A percentile compares a stretch with the other conserved stretches of the same genome.
Evolutionary conservation across 192 early-diverging fungal species (phyloP).

Genomic region (Podila clonocystis): DNA sequence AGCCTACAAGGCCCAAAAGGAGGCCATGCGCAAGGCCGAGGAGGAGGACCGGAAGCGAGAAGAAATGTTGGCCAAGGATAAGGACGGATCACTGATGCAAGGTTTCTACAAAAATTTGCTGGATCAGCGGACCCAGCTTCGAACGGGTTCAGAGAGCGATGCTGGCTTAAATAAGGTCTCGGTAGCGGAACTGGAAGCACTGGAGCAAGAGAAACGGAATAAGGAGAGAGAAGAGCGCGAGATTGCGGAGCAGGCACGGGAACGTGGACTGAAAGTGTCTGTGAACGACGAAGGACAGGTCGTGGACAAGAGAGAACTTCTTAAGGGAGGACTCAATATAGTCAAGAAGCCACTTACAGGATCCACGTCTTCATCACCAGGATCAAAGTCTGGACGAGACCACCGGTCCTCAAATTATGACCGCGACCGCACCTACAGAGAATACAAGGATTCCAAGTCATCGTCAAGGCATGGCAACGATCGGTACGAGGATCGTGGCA

Average conservation of each 20-base stretch:
- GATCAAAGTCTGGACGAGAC: conserved; percentile 21
- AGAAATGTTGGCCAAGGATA: conserved; percentile 68
- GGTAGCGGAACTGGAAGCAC: not conserved
- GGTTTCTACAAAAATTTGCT: conserved; percentile 72
- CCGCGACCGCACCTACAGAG: conserved; percentile 51
- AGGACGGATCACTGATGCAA: conserved; percentile 60
- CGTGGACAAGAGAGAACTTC: conserved; percentile 78
- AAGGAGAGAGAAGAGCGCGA: conserved; percentile 39
- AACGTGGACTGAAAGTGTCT: conserved; percentile 57
- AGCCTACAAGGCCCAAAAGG: conserved; percentile 62
- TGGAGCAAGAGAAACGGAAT: conserved; percentile 16
- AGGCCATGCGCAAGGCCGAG: conserved; percentile 55
- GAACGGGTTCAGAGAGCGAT: conserved; percentile 15
- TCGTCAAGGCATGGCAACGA: conserved; percentile 21
- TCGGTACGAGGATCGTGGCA: conserved; percentile 6
- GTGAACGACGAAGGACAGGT: conserved; percentile 79
- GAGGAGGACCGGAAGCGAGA: conserved; percentile 70
- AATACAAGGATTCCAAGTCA: conserved; percentile 59
- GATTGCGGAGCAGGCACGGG: conserved; percentile 49
- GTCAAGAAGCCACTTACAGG: conserved; percentile 16
- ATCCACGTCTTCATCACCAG: conserved; percentile 14
- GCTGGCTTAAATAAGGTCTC: conserved; percentile 14
- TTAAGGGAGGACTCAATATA: conserved; percentile 79
- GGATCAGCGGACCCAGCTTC: conserved; percentile 57
- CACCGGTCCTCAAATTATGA: conserved; percentile 23